Evolutionary conservation across 139 green algal genomes (phyloP), one percentile per base, ranked within the genome.

Genomic region (Auxenochlorella protothecoides): DNA sequence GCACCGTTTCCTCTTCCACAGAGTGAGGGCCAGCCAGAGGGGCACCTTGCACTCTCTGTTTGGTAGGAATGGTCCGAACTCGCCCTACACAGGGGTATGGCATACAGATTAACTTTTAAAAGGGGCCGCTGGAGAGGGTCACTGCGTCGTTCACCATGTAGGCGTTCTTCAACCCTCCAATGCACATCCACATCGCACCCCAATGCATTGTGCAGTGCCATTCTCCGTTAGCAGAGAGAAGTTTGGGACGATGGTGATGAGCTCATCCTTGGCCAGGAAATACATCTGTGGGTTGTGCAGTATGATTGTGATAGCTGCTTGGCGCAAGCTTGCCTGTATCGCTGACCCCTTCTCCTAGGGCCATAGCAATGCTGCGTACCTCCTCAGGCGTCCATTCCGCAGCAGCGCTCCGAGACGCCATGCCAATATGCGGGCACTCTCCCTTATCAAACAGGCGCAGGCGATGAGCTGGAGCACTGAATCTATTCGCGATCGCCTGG

Each of bases 211-310:
- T 62, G 64, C 79, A 11, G 63, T 75, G 16, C 72, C 65, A 44
- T 72, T 73, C 51, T 83, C 76, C 4, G 69, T 78, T 57, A 68
- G 70, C 8, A 95, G 69, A 3, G 80, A 89, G 74, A 94, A 96
- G 74, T 93, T 96, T 12, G 91, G 91, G 2, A 96, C 75, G 14
- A 97, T 92, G 5, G 74, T 84, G 5, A 96, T 73, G 8, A 84
- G 62, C 68, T 94, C 88, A 62, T 97, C 86, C 70, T 94, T 87
- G 0, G 88, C 91, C 59, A 92, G 88, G 71, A 96, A 95, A 80
- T 97, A 88, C 8, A 97, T 78, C 91, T 97, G 85, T 72, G 74
- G 9, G 27, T 44, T 44, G 27, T 44, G 27, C 27, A 44, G 57
- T 9, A 62, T 2, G 57, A 62, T 62, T 62, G 27, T 44, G 27